Base-by-base conservation (phyloP, 2,329 filamentous ascomycete species). In the Nigrospora osmanthi region DNA sequence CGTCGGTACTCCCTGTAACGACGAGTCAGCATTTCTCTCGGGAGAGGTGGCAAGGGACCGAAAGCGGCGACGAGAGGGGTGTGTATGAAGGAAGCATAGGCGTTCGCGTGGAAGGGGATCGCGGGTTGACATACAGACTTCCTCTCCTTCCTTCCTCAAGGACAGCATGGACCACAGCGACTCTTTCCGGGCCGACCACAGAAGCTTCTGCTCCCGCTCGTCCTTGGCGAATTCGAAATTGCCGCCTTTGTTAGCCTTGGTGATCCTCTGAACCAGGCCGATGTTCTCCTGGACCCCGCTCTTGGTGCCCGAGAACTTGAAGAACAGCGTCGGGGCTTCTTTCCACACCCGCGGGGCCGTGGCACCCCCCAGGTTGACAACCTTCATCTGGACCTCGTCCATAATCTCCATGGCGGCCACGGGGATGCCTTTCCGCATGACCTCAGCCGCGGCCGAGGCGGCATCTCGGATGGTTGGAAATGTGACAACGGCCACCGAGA, bases 311-410 rank as follows among this genome's bases (percentile, higher is more conserved):
- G 86, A 83, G 60, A 95, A 88, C 65, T 89, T 90, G 75, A 91
- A 89, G 62, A 91, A 90, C 12, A 91, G 72, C 1, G 87, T 90
- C 0, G 87, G 86, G 44, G 75, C 65, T 62, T 90, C 87, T 54
- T 83, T 76, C 87, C 87, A 91, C 37, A 78, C 76, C 6, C 76
- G 68, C 14, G 81, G 82, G 9, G 78, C 75, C 0, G 85, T 89
- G 4, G 80, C 79, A 1, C 85, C 83, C 11, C 83, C 78, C 43
- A 81, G 71, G 64, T 93, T 93, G 58, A 93, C 82, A 0, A 91
- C 85, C 51, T 72, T 76, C 87, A 93, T 93, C 64, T 90, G 86
- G 4, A 91, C 84, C 47, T 93, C 87, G 58, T 93, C 87, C 85
- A 93, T 89, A 53, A 93, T 81, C 64, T 93, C 87, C 78, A 90